These are phyloP conservation scores for Lenwebbia sp. DNA, from an alignment of 345 rosid genomes.

Conservation along the genomic window DNA sequence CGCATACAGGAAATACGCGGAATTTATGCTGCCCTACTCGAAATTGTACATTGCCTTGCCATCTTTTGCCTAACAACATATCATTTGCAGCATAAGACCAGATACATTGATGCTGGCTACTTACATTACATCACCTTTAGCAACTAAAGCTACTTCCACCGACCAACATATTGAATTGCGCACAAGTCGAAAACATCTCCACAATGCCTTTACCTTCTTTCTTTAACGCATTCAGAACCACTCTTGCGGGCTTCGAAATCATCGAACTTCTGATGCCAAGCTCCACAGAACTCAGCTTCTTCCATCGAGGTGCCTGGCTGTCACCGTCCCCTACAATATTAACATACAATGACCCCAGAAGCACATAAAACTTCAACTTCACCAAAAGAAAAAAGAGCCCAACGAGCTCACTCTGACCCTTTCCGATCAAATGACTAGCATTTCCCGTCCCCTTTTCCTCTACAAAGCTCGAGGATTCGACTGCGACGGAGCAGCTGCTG, in stretches of 20 bases:
- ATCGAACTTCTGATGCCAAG: slow-evolving; percentile 50
- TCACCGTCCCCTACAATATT: neutral
- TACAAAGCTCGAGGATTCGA: neutral
- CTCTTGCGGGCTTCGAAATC: slow-evolving; percentile 45
- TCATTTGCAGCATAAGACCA: neutral
- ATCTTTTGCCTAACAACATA: neutral
- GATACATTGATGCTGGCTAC: neutral
- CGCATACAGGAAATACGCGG: neutral
- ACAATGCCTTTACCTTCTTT: slow-evolving; percentile 22
- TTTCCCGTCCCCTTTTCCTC: neutral
- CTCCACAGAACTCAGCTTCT: slow-evolving; percentile 40
- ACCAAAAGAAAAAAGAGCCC: neutral
- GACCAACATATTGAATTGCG: neutral
- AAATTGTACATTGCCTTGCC: neutral
- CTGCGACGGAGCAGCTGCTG: neutral
- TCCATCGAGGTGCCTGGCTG: slow-evolving; percentile 22
- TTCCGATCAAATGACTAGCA: neutral
- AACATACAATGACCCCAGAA: neutral
- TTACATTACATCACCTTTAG: neutral
- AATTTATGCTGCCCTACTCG: neutral
- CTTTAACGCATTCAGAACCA: slow-evolving; percentile 49
- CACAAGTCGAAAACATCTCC: neutral
- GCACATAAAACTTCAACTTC: neutral
- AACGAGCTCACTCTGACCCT: neutral
- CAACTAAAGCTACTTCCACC: neutral